Evolutionary conservation across 2,329 filamentous ascomycete species (phyloP).

Genomic region (Penicillium hesseltinei): DNA sequence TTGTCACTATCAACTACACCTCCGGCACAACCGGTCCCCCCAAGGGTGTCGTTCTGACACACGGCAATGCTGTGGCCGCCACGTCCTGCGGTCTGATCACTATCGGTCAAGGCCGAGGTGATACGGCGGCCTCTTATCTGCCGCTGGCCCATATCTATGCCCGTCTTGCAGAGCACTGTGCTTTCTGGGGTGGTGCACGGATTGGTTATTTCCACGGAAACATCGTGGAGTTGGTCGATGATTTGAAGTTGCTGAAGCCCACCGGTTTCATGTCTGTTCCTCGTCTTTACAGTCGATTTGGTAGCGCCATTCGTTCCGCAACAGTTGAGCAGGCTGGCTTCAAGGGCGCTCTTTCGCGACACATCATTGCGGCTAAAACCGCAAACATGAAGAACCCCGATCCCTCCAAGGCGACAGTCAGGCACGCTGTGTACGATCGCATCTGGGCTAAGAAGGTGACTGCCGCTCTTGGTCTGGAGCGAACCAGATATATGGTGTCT

Average conservation of each 20-base stretch:
- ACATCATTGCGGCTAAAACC: constrained; percentile 76
- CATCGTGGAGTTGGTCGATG: constrained; percentile 79
- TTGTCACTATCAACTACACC: constrained; percentile 71
- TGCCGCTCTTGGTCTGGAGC: constrained; percentile 77
- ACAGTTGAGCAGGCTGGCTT: constrained; percentile 78
- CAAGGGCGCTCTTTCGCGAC: constrained; percentile 75
- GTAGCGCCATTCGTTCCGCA: constrained; percentile 72
- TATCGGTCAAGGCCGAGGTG: constrained; percentile 53
- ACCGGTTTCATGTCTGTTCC: constrained; percentile 86
- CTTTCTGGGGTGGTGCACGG: constrained; percentile 67
- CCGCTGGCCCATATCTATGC: constrained; percentile 94
- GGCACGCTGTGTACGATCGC: constrained; percentile 54
- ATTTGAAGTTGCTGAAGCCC: constrained; percentile 82
- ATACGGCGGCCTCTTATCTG: constrained; percentile 79
- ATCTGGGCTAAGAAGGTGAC: constrained; percentile 89
- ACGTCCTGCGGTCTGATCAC: constrained; percentile 61
- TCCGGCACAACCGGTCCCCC: constrained; percentile 64
- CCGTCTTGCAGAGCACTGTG: constrained; percentile 74
- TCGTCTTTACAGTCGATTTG: constrained; percentile 87
- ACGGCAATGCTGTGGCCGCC: constrained; percentile 75
- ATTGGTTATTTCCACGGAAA: constrained; percentile 96
- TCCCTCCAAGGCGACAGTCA: constrained; percentile 67
- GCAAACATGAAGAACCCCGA: constrained; percentile 69
- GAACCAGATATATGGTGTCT: constrained; percentile 70
- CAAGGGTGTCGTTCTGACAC: constrained; percentile 69